phyloP scores from a whole-genome alignment of 2,329 filamentous ascomycete species.

The Colletotrichum australisinense region DNA sequence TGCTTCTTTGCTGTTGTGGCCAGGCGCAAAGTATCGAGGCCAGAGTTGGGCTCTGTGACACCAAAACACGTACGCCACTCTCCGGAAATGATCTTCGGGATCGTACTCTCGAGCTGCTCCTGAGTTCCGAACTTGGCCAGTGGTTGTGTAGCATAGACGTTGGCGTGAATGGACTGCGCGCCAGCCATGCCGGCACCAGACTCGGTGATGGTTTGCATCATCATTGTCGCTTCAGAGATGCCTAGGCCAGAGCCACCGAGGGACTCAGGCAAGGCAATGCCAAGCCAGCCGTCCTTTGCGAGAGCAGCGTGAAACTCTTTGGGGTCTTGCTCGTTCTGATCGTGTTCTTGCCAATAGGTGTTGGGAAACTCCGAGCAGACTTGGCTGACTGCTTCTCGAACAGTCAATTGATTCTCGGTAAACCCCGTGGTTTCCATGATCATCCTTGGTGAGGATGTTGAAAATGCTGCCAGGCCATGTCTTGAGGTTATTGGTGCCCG shows the following conservation, averaged over 20 bases:
- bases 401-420: constrained; percentile 77
- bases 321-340: constrained; percentile 77
- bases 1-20: constrained; percentile 70
- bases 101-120: constrained; percentile 71
- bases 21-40: constrained; percentile 80
- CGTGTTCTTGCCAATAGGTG: constrained; percentile 81
- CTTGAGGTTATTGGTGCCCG: neutral
- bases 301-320: constrained; percentile 81
- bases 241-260: constrained; percentile 81
- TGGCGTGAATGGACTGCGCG: constrained; percentile 71
- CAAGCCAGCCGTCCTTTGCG: constrained; percentile 82
- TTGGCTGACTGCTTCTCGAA: constrained; percentile 76
- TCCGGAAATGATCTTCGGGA: constrained; percentile 79
- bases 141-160: constrained; percentile 81
- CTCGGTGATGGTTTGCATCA: constrained; percentile 86
- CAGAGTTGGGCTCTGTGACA: constrained; percentile 86
- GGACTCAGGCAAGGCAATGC: constrained; percentile 80
- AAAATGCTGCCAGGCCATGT: constrained; percentile 43
- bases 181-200: constrained; percentile 84
- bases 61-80: constrained; percentile 82
- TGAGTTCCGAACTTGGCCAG: constrained; percentile 78
- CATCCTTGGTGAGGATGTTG: constrained; percentile 44
- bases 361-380: constrained; percentile 79
- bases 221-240: constrained; percentile 86
- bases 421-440: constrained; percentile 82